Conservation (phyloP, 352 stramenopile genomes). For the Poterioochromonas sp. region DNA sequence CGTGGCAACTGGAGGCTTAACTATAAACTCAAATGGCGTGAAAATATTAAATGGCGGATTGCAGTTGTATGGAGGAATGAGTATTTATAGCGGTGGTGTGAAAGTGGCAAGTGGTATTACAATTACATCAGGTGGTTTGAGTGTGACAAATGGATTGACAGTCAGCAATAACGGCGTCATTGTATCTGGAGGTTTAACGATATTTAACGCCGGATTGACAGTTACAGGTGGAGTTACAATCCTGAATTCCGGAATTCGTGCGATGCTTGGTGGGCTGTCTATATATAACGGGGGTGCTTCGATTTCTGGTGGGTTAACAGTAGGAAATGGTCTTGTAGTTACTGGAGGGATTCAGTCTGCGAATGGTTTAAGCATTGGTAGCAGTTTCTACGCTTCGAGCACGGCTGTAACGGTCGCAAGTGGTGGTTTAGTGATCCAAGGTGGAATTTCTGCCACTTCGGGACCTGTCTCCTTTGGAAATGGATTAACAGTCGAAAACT, state of each 20-base stretch:
- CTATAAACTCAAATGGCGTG: neutral
- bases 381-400: neutral
- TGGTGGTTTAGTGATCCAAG: neutral
- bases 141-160: neutral
- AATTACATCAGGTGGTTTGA: neutral
- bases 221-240: slow-evolving; percentile 26
- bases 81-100: slow-evolving; percentile 16
- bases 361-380: neutral
- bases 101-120: neutral
- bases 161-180: neutral
- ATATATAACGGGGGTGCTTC: slow-evolving; percentile 1
- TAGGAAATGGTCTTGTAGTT: neutral
- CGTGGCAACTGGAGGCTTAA: neutral
- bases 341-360: neutral
- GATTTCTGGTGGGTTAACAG: neutral
- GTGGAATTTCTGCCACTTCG: neutral
- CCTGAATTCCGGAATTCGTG: neutral
- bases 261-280: neutral
- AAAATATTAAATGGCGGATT: neutral
- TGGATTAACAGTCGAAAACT: neutral
- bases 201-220: neutral
- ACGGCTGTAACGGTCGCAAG: neutral
- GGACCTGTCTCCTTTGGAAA: neutral
- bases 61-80: neutral
- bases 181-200: slow-evolving; percentile 18